These are phyloP conservation scores for Tubosaeta sp. DNA, from an alignment of 768 basidiomycete genomes.

Conservation along the genomic window DNA sequence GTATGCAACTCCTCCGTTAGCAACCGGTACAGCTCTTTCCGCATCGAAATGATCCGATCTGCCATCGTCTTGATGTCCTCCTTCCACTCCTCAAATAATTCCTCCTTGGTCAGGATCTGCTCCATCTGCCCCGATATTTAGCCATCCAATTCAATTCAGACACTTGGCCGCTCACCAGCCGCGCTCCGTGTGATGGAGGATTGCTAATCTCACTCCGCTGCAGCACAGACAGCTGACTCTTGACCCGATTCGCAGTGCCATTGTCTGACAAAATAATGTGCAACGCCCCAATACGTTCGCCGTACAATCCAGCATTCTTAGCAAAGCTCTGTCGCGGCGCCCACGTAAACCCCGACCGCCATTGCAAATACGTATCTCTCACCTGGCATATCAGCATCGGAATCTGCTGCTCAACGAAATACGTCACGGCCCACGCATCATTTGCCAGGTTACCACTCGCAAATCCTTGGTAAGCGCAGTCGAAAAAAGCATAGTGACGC, in stretches of 20 bases:
- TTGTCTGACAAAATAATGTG: slow-evolving; percentile 66
- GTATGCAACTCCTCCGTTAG: slow-evolving; percentile 73
- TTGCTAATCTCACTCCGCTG: slow-evolving; percentile 95
- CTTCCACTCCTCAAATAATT: slow-evolving; percentile 85
- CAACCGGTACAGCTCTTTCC: slow-evolving; percentile 68
- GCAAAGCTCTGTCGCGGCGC: slow-evolving; percentile 74
- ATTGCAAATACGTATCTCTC: not conserved
- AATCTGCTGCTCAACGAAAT: slow-evolving; percentile 74
- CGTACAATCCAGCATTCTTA: slow-evolving; percentile 94
- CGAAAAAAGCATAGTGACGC: slow-evolving; percentile 87
- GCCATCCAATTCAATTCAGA: not conserved
- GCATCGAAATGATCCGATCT: slow-evolving; percentile 78
- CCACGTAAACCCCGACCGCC: slow-evolving; percentile 8
- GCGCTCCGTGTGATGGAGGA: slow-evolving; percentile 88
- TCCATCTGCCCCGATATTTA: slow-evolving; percentile 47
- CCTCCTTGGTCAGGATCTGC: slow-evolving; percentile 72
- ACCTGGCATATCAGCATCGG: slow-evolving; percentile 88
- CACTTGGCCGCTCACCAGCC: slow-evolving; percentile 53
- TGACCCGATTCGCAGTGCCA: slow-evolving; percentile 68
- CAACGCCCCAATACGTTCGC: slow-evolving; percentile 92
- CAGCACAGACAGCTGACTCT: slow-evolving; percentile 87
- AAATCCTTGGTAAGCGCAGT: slow-evolving; percentile 97
- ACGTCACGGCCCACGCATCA: slow-evolving; percentile 88
- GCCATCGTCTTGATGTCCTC: slow-evolving; percentile 85
- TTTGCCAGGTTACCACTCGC: slow-evolving; percentile 88